Evolutionary conservation across 768 basidiomycete genomes (phyloP).

Genomic region (Mycena rosella): DNA sequence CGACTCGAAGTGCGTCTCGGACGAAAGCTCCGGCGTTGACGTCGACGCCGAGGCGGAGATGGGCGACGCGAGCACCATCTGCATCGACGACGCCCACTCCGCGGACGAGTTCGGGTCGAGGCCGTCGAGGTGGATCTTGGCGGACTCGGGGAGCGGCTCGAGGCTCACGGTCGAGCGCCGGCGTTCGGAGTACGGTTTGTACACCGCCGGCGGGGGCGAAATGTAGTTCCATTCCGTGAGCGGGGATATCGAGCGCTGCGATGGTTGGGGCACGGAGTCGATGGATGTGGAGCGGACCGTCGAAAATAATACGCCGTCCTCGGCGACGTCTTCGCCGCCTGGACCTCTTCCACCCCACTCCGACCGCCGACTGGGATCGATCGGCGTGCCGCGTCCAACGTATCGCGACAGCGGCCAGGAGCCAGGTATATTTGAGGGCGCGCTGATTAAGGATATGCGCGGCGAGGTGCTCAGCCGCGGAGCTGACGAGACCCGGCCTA

Average conservation of each 20-base stretch:
- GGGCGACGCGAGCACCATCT: conserved; percentile 23
- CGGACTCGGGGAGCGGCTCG: conserved; percentile 37
- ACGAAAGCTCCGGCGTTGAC: conserved; percentile 23
- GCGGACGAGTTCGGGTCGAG: conserved; percentile 49
- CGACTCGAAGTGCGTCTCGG: conserved; percentile 27
- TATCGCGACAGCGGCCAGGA: conserved; percentile 61
- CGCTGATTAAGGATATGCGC: conserved; percentile 18
- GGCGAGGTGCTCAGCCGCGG: conserved; percentile 41
- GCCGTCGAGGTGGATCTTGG: conserved; percentile 47
- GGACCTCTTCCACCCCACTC: conserved; percentile 61
- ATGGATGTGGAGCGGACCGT: conserved; percentile 53
- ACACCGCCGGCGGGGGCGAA: conserved; percentile 39
- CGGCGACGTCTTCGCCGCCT: conserved; percentile 40
- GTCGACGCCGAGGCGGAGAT: conserved; percentile 31
- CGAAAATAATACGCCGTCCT: conserved; percentile 61
- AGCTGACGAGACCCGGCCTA: conserved; percentile 36
- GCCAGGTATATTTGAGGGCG: conserved; percentile 47
- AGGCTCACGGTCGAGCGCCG: conserved; percentile 21
- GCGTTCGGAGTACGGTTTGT: conserved; percentile 3
- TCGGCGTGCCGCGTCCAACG: conserved; percentile 63
- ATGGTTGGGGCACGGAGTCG: conserved; percentile 49
- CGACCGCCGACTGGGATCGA: conserved; percentile 56
- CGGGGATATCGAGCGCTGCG: conserved; percentile 52
- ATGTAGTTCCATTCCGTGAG: conserved; percentile 55
- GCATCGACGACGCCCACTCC: conserved; percentile 59